Evolutionary conservation across 345 rosid genomes (phyloP), one percentile per base, ranked within the genome.

Genomic region (Eucalyptus pauciflora): DNA sequence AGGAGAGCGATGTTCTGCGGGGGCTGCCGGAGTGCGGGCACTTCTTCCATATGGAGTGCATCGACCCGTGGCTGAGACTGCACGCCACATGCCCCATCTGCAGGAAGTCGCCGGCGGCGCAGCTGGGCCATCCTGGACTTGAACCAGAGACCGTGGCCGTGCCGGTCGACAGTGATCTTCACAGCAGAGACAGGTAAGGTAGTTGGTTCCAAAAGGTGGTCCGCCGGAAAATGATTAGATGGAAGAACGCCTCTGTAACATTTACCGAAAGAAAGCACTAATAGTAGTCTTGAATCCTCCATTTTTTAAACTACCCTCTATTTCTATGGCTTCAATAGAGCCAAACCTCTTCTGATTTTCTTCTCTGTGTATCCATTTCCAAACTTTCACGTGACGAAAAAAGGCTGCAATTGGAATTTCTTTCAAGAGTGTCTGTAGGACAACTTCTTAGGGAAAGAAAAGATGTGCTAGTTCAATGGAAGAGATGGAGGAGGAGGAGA

Each of bases 11-110:
- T 51, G 18, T 50, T 29, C 85, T 90, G 58, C 88, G 89, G 46
- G 18, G 41, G 89, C 48, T 87, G 87, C 89, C 89, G 18, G 85
- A 50, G 46, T 90, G 91, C 80, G 69, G 89, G 22, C 91, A 90
- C 85, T 27, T 85, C 64, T 90, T 90, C 91, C 91, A 90, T 46
- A 85, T 87, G 85, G 67, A 24, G 91, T 90, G 91, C 41, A 86
- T 90, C 29, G 91, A 87, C 86, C 87, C 50, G 54, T 90, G 91
- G 91, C 89, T 90, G 69, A 88, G 89, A 54, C 50, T 48, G 76
- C 87, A 88, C 52, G 48, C 50, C 15, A 87, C 89, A 5, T 90
- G 91, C 86, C 91, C 91, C 25, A 45, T 88, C 18, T 90, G 91
- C 69, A 51, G 89, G 87, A 87, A 69, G 54, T 48, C 48, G 31